phyloP scores from a whole-genome alignment of 331 rosid species.

The Acacia concinna region DNA sequence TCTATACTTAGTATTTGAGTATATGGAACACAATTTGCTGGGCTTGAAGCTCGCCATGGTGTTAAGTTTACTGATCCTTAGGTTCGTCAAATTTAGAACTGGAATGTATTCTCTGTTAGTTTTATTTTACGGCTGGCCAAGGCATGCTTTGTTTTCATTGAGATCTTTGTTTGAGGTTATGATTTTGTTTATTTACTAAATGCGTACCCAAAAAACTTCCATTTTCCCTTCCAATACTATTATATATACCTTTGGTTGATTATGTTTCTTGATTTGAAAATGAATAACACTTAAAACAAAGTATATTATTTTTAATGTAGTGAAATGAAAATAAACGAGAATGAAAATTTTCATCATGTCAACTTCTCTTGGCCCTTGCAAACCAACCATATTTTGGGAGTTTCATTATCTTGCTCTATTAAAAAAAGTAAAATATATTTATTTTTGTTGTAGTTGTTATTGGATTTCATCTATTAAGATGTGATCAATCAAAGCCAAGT shows the following conservation, averaged over 20 bases:
- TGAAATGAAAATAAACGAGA: neutral
- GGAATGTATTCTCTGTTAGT: slow-evolving; percentile 7
- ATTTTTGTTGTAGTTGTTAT: neutral
- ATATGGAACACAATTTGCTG: slow-evolving; percentile 98
- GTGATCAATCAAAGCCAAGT: neutral
- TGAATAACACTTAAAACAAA: neutral
- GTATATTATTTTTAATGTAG: neutral
- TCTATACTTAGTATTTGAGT: slow-evolving; percentile 90
- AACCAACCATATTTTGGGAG: neutral
- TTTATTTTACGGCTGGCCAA: neutral
- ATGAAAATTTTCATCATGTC: neutral
- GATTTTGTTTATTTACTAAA: slow-evolving; percentile 13
- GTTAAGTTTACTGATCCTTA: slow-evolving; percentile 90
- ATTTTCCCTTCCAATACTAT: slow-evolving; percentile 18
- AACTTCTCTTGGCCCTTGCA: neutral
- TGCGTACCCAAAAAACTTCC: slow-evolving; percentile 21
- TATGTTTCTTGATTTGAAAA: neutral
- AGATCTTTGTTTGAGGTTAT: neutral
- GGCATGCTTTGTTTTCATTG: slow-evolving; percentile 10
- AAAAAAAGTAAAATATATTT: neutral
- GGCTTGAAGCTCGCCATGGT: slow-evolving; percentile 81
- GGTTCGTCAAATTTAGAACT: slow-evolving; percentile 51
- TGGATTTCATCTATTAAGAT: neutral
- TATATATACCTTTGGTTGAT: neutral
- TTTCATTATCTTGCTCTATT: neutral